Base-by-base conservation (phyloP, 2,329 filamentous ascomycete genomes). In the Geoglossum cookeanum region DNA sequence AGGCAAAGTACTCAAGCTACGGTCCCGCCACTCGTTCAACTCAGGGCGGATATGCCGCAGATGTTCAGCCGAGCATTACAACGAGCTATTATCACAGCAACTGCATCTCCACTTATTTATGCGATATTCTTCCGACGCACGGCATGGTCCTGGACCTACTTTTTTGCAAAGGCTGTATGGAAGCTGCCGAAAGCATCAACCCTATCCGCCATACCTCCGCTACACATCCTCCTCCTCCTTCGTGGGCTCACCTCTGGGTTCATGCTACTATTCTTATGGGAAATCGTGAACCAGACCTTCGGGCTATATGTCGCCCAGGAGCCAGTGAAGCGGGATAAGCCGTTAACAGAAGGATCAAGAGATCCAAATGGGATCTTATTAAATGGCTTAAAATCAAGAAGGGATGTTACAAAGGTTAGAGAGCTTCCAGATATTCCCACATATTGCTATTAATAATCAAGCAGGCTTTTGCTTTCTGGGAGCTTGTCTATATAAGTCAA, bases 361-460 rank as follows among this genome's bases (percentile, higher is more conserved):
- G 90, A 96, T 68, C 87, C 91, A 0, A 97, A 95, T 65, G 89
- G 88, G 39, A 95, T 87, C 66, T 74, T 97, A 32, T 68, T 97
- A 54, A 88, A 83, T 58, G 91, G 91, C 0, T 69, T 97, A 51
- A 90, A 83, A 67, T 84, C 84, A 61, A 92, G 89, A 71, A 92
- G 91, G 68, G 75, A 87, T 7, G 75, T 86, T 8, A 81, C 87
- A 59, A 83, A 80, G 70, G 84, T 85, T 70, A 64, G 74, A 15
- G 13, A n/a, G 5, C 13, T 27, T 29, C 22, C 30, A 42, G 15
- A 32, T 49, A 29, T 27, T 33, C 13, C 11, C 8, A 35, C n/a
- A 7, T 33, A 35, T 11, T 53, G 3, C 2, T 13, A 8, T 11
- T 54, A 29, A 27, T 52, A 51, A 22, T 22, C 45, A n/a, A 27